Percentiles rank a stretch among this genome's conserved stretches.
phyloP scores from a whole-genome alignment of 1,284 basidiomycete species.

The Porphyrellus sp. region DNA sequence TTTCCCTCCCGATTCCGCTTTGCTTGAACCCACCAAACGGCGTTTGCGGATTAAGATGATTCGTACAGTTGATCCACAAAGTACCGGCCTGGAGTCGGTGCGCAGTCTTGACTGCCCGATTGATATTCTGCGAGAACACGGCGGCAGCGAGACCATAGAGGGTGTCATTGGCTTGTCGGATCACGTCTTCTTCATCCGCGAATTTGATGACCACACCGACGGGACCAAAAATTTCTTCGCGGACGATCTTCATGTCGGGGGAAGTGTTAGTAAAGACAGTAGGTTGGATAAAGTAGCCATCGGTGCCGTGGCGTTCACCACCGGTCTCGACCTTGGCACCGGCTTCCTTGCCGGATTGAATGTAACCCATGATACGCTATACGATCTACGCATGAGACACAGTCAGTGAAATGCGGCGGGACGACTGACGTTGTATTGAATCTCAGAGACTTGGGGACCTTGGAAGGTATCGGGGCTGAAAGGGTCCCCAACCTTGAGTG shows the following conservation, averaged over 20 bases:
- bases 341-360: constrained; percentile 77
- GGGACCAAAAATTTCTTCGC: constrained; percentile 92
- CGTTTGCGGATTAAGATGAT: constrained; percentile 60
- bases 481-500: constrained; percentile 75
- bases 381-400: constrained; percentile 1
- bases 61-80: constrained; percentile 77
- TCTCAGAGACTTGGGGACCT: constrained; percentile 84
- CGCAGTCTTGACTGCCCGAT: constrained; percentile 70
- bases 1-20: constrained; percentile 80
- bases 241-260: constrained; percentile 81
- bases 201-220: constrained; percentile 76
- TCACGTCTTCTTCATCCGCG: constrained; percentile 65
- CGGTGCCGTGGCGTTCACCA: constrained; percentile 69
- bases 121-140: constrained; percentile 81
- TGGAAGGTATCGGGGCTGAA: constrained; percentile 72
- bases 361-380: constrained; percentile 84
- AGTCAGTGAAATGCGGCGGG: constrained; percentile 31
- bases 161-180: constrained; percentile 82
- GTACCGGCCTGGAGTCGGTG: constrained; percentile 83
- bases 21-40: constrained; percentile 92
- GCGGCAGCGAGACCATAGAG: constrained; percentile 84
- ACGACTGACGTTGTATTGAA: constrained; percentile 59
- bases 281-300: constrained; percentile 78
- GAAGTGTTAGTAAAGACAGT: constrained; percentile 84
- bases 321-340: constrained; percentile 83